Evolutionary conservation across 2,329 filamentous ascomycete genomes (phyloP).

Genomic region (Macrophomina tecta): DNA sequence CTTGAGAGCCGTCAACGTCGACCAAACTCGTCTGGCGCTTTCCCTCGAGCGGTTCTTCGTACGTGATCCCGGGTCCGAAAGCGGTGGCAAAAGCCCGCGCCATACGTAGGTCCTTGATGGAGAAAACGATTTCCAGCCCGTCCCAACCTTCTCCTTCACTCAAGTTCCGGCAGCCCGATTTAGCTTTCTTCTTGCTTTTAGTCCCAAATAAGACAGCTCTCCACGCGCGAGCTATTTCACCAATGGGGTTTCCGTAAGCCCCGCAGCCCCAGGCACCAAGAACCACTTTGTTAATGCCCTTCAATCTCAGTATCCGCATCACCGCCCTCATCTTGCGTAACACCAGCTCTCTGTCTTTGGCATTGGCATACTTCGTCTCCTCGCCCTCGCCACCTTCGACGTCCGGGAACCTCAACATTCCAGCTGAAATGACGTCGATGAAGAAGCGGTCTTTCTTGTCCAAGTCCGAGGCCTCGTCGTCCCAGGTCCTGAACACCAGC

Average conservation of each 20-base stretch:
- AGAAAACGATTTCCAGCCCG: constrained; percentile 62
- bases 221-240: constrained; percentile 65
- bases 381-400: constrained; percentile 44
- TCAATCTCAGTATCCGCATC: constrained; percentile 57
- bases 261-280: constrained; percentile 71
- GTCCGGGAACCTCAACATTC: constrained; percentile 65
- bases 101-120: constrained; percentile 60
- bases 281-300: constrained; percentile 58
- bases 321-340: constrained; percentile 64
- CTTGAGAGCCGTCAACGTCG: constrained; percentile 34
- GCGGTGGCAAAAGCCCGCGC: constrained; percentile 58
- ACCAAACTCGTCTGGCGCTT: constrained; percentile 46
- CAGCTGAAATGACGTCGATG: constrained; percentile 64
- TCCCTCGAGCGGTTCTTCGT: constrained; percentile 49
- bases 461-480: constrained; percentile 46
- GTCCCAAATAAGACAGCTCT: constrained; percentile 48
- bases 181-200: constrained; percentile 33
- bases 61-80: constrained; percentile 52
- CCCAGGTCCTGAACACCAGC: constrained; percentile 60
- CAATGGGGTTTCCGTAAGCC: constrained; percentile 66
- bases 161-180: constrained; percentile 24
- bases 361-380: constrained; percentile 48
- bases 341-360: constrained; percentile 59
- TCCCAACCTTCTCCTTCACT: constrained; percentile 47
- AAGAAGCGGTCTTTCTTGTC: constrained; percentile 60